These are phyloP conservation scores for Endotrypanum monterogeii DNA, from an alignment of 208 protist genomes.

Conservation along the genomic window DNA sequence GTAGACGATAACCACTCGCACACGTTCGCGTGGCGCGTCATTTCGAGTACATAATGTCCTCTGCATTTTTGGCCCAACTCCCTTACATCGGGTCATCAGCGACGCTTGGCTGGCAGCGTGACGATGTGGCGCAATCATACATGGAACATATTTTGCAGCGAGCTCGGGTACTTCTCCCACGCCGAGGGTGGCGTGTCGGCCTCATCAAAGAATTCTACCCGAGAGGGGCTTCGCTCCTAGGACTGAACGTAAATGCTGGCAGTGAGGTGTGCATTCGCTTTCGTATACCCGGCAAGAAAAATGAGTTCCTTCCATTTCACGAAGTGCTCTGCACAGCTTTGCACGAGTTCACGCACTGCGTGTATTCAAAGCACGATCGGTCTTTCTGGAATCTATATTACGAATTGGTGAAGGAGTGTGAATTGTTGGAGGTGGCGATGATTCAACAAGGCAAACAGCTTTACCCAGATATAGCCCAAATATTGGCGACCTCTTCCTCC, in stretches of 20 bases:
- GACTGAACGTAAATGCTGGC: conserved; percentile 84
- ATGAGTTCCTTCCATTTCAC: conserved; percentile 84
- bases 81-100: conserved; percentile 42
- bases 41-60: conserved; percentile 9
- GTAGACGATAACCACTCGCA: background rate
- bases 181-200: conserved; percentile 63
- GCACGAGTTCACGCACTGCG: conserved; percentile 90
- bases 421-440: conserved; percentile 58
- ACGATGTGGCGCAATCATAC: conserved; percentile 64
- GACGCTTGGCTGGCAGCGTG: conserved; percentile 64
- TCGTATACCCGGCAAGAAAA: conserved; percentile 56
- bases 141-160: conserved; percentile 70
- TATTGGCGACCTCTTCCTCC: background rate
- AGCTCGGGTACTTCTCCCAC: conserved; percentile 43
- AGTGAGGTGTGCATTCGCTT: conserved; percentile 84
- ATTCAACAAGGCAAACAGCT: conserved; percentile 34
- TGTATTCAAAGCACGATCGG: conserved; percentile 58
- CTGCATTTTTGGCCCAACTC: conserved; percentile 29
- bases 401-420: conserved; percentile 74
- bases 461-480: conserved; percentile 39
- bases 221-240: conserved; percentile 62
- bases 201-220: conserved; percentile 88
- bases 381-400: conserved; percentile 82
- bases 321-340: conserved; percentile 86
- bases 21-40: background rate